Evolutionary conservation across 208 protist genomes (phyloP), one percentile per base, ranked within the genome.

Genomic region (Leishmania lainsoni): DNA sequence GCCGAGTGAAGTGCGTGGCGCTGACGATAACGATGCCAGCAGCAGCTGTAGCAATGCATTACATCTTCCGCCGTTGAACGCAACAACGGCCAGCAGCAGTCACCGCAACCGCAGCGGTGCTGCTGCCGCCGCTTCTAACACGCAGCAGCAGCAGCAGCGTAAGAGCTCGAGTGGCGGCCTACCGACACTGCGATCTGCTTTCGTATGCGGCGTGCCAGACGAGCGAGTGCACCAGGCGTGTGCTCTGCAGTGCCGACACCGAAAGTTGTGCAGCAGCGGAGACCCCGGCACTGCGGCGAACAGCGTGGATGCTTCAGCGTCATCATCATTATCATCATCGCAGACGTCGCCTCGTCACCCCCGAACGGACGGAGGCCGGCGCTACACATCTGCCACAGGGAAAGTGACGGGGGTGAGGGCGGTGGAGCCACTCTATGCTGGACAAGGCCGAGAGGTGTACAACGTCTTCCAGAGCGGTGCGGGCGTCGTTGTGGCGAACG

Each of bases 401-500:
- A n/a, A 73, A 49, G 42, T 5, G 68, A 6, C 2, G 10, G 42
- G 54, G 68, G 45, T 26, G 68, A 73, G 6, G 68, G 4, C 12
- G 8, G 51, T 45, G 71, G n/a, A 32, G 73, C 49, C 73, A 3
- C 73, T 77, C 20, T 77, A 77, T 56, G 73, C 73, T 49, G 73
- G 73, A 8, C 73, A 77, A 45, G 73, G 73, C 22, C n/a, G 35
- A 14, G 32, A 59, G 35, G 56, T 56, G 32, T 52, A 68, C 73
- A 5, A 14, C 32, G 8, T 59, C 56, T n/a, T 66, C 52, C 73
- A 79, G 32, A 52, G 26, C 56, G 76, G 14, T 16, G 76, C 17
- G 48, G 39, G 32, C 12, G 35, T 16, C n/a, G 45, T 1, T 20
- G n/a, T 71, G 45, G 59, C 45, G 45, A 22, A 29, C n/a, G 76